Base-by-base conservation (phyloP, 73 alveolate species). In the Symbiodinium pilosum region DNA sequence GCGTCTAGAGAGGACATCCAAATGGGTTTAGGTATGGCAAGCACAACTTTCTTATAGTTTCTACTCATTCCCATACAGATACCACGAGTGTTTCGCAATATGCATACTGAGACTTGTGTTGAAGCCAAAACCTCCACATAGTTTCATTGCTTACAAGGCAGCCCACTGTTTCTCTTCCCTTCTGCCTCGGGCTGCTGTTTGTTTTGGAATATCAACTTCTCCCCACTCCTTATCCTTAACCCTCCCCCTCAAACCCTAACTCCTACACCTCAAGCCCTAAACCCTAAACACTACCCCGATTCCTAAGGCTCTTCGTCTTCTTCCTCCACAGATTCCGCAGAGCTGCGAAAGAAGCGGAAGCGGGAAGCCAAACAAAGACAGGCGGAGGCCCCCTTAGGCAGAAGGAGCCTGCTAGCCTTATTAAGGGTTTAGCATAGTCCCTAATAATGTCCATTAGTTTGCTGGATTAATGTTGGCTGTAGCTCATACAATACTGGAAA, bases 351-450 rank as follows among this genome's bases (percentile, higher is more conserved):
- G 88, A 91, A 91, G 87, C 77, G 97, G 36, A 91, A 43, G 16
- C 77, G 88, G 32, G 97, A 91, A 69, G 51, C 77, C 88, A 91
- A 91, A 52, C 97, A 91, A 32, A 69, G 47, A 52, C 88, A 40
- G 81, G 77, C 44, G 52, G 97, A 91, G 97, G 97, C 77, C 34
- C n/a, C n/a, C n/a, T n/a, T n/a, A n/a, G n/a, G n/a, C n/a, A n/a
- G n/a, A n/a, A n/a, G n/a, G n/a, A 34, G 51, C 1, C 30, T 34
- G 39, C 75, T 41, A 14, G 42, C 5, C 21, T 5, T 8, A 5
- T 4, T 83, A 40, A 4, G 32, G 14, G 6, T 4, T 21, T 64
- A 4, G 39, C 68, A 1, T 11, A 40, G 11, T 26, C 9, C 68
- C 12, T 12, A 28, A 5, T 18, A 9, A 1, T 21, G 3, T 7